Conservation (phyloP, 148 eudicot species). For the Rhododendron simsii region DNA sequence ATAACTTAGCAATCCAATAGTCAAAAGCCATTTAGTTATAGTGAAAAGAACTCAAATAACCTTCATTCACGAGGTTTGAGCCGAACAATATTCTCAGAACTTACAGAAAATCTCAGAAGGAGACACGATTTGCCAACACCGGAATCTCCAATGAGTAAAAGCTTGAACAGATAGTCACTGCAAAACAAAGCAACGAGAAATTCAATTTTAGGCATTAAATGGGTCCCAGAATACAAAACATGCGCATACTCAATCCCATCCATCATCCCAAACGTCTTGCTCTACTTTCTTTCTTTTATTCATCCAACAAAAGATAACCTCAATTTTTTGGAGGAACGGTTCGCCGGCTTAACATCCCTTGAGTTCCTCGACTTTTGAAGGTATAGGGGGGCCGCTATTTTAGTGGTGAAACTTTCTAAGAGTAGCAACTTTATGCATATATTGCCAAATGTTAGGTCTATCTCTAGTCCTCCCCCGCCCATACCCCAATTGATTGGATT, state of each 20-base stretch:
- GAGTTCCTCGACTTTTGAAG: too few species aligned
- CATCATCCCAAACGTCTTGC: background rate
- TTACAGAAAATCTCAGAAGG: slow-evolving; percentile 20
- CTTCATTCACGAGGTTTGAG: background rate
- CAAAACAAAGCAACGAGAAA: background rate
- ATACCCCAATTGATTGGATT: too few species aligned
- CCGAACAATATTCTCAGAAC: background rate
- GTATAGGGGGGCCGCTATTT: too few species aligned
- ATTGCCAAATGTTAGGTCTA: too few species aligned
- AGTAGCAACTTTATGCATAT: too few species aligned
- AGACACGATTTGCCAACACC: slow-evolving; percentile 27
- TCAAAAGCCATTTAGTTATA: background rate
- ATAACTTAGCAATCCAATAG: background rate
- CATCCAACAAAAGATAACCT: too few species aligned
- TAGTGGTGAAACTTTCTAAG: too few species aligned
- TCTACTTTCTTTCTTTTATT: background rate
- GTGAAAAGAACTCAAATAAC: background rate
- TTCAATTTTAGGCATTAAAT: background rate
- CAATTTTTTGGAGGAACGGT: too few species aligned
- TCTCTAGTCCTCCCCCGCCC: too few species aligned
- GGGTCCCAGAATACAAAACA: background rate
- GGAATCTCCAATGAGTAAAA: slow-evolving; percentile 24
- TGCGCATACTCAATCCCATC: background rate
- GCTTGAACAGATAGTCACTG: slow-evolving; percentile 26
- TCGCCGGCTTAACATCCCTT: too few species aligned